Evolutionary conservation across 805 yeast genomes (phyloP), one percentile per base, ranked within the genome.

Genomic region (Pichia rugopelliculosa): DNA sequence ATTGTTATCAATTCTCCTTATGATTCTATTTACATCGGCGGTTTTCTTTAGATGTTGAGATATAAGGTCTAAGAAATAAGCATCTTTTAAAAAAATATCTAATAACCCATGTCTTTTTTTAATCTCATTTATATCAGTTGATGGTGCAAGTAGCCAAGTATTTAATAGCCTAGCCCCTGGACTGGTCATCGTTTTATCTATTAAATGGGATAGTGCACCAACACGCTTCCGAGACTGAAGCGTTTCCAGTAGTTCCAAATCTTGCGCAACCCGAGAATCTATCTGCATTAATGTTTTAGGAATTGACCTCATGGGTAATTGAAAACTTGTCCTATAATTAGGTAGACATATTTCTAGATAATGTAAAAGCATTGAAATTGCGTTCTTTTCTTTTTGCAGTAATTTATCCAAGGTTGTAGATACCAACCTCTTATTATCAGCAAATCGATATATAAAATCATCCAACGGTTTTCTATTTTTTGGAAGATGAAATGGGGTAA

Each of bases 131-230:
- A 76, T 56, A 56, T 83, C 76, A 10, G 84, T 73, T 0, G 87
- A 74, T 0, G 99, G 99, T 2, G 87, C 79, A 23, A 86, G 73
- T 5, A 91, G 66, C 96, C 97, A 88, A 45, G 82, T 80, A 8
- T 82, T 76, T 12, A 93, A 66, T n/a, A 85, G 59, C 38, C 98
- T 69, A 0, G 95, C 69, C 0, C 98, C 98, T 0, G 93, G 80
- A 1, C 82, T 73, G 0, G 98, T 88, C 3, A 76, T 78, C 0
- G 98, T 91, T 45, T 84, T 68, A 49, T 79, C 76, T 3, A 93
- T 75, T 0, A 84, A 74, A n/a, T 79, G 76, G 6, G 87, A 68
- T 21, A 91, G 63, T 0, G 96, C 81, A 0, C 96, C 96, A 8
- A 72, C 73, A n/a, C 64, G 68, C 15, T 78, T 73, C 13, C 75